These are phyloP conservation scores for Fusarium lyarnte DNA, from an alignment of 2,329 filamentous ascomycete species.

Conservation along the genomic window DNA sequence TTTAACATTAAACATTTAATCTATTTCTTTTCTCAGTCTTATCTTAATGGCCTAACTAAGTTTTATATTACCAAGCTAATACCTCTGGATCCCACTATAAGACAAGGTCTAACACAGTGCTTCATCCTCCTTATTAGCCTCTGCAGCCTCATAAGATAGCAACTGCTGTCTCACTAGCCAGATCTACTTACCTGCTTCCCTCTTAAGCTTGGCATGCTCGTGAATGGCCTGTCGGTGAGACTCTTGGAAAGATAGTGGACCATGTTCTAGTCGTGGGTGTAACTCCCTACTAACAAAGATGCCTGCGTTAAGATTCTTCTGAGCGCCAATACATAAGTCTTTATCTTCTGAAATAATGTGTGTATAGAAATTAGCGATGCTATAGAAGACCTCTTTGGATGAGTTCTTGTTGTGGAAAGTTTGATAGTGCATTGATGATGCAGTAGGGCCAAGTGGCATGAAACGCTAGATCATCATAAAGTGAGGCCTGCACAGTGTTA, in stretches of 20 bases:
- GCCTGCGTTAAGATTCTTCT: constrained; percentile 17
- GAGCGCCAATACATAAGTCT: constrained; percentile 13
- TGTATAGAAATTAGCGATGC: constrained; percentile 4
- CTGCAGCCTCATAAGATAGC: neutral
- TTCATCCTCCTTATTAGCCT: too few relatives aligned
- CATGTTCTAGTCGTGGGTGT: constrained; percentile 28
- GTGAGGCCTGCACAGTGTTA: neutral
- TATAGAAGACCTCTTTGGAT: constrained; percentile 8
- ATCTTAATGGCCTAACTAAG: too few relatives aligned
- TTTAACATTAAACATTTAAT: too few relatives aligned
- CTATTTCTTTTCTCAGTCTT: too few relatives aligned
- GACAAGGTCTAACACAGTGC: too few relatives aligned
- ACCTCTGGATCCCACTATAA: too few relatives aligned
- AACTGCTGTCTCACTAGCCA: constrained; percentile 24
- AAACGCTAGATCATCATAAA: constrained; percentile 35
- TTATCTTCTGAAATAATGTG: constrained; percentile 31
- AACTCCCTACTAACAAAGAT: constrained; percentile 27
- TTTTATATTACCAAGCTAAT: too few relatives aligned
- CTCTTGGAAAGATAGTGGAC: constrained; percentile 27
- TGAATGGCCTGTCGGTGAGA: constrained; percentile 24
- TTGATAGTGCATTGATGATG: constrained; percentile 24
- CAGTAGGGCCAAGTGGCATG: constrained; percentile 7
- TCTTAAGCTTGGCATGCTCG: constrained; percentile 22
- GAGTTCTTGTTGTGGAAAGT: constrained; percentile 28
- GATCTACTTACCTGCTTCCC: constrained; percentile 1